Conservation (phyloP, 257 asterid species). For the Cynanchum wilfordii region DNA sequence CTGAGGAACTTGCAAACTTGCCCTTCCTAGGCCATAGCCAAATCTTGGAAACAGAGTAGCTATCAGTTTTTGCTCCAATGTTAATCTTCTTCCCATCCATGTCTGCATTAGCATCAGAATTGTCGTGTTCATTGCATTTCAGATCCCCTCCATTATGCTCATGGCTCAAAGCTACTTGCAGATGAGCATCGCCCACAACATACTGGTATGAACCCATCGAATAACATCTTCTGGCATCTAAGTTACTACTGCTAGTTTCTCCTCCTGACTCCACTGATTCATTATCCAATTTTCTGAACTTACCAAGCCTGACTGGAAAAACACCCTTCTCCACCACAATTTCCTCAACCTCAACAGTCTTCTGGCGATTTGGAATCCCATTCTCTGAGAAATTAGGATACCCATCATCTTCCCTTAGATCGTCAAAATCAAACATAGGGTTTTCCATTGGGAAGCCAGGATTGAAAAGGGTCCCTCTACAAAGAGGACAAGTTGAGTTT, state of each 20-base stretch:
- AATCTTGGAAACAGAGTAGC: slow-evolving; percentile 93
- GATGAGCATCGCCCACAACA: slow-evolving; percentile 74
- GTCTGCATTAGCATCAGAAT: slow-evolving; percentile 24
- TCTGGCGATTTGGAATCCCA: slow-evolving; percentile 37
- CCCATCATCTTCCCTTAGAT: slow-evolving; percentile 60
- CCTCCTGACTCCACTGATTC: slow-evolving; percentile 40
- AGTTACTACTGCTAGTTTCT: slow-evolving; percentile 78
- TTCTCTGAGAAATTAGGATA: slow-evolving; percentile 33
- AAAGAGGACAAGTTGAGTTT: slow-evolving; percentile 91
- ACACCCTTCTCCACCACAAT: slow-evolving; percentile 41
- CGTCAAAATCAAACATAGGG: slow-evolving; percentile 68
- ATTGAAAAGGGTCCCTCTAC: slow-evolving; percentile 67
- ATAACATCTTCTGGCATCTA: slow-evolving; percentile 87
- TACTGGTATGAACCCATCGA: slow-evolving; percentile 93
- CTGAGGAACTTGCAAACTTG: slow-evolving; percentile 56
- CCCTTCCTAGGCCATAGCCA: slow-evolving; percentile 94
- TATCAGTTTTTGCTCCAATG: slow-evolving; percentile 80
- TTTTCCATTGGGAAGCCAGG: slow-evolving; percentile 75
- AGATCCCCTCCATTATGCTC: slow-evolving; percentile 26
- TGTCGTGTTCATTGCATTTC: slow-evolving; percentile 25
- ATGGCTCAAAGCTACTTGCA: slow-evolving; percentile 59
- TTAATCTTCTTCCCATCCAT: slow-evolving; percentile 68
- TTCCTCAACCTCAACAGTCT: slow-evolving; percentile 59
- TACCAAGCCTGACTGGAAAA: slow-evolving; percentile 71
- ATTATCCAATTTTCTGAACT: slow-evolving; percentile 41